phyloP scores from a whole-genome alignment of 306 rosid genomes.

The Cicer judaicum region DNA sequence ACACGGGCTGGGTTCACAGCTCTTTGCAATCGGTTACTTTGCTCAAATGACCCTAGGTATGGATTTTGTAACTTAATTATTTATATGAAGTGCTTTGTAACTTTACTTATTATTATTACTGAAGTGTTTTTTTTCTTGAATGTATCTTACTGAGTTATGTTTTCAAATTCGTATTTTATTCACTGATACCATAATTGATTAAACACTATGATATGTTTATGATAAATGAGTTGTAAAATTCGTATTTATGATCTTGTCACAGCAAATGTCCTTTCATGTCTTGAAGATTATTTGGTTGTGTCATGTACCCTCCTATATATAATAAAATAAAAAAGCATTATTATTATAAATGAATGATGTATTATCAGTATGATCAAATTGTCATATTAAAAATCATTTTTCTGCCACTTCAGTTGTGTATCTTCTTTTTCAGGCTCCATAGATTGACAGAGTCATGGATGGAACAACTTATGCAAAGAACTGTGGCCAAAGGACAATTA shows the following conservation, averaged over 20 bases:
- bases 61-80: slow-evolving; percentile 11
- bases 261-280: neutral
- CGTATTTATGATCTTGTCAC: slow-evolving; percentile 7
- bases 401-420: slow-evolving; percentile 39
- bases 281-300: slow-evolving; percentile 1
- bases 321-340: too few species aligned
- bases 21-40: slow-evolving; percentile 93
- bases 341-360: slow-evolving; percentile 4
- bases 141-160: too few species aligned
- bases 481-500: slow-evolving; percentile 80
- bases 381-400: slow-evolving; percentile 20
- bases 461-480: slow-evolving; percentile 96
- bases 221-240: slow-evolving; percentile 26
- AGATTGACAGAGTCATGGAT: slow-evolving; percentile 92
- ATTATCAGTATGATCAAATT: slow-evolving; percentile 23
- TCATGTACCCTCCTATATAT: too few species aligned
- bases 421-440: slow-evolving; percentile 70
- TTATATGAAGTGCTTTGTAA: slow-evolving; percentile 15
- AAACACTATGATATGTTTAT: neutral
- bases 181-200: too few species aligned
- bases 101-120: slow-evolving; percentile 21
- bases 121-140: neutral
- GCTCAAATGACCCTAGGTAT: slow-evolving; percentile 86
- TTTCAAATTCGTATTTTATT: too few species aligned
- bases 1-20: slow-evolving; percentile 99